A percentile compares a stretch with the other conserved stretches of the same genome.
These are phyloP conservation scores for Amanita subjunquillea DNA, from an alignment of 768 basidiomycete genomes.

Conservation along the genomic window DNA sequence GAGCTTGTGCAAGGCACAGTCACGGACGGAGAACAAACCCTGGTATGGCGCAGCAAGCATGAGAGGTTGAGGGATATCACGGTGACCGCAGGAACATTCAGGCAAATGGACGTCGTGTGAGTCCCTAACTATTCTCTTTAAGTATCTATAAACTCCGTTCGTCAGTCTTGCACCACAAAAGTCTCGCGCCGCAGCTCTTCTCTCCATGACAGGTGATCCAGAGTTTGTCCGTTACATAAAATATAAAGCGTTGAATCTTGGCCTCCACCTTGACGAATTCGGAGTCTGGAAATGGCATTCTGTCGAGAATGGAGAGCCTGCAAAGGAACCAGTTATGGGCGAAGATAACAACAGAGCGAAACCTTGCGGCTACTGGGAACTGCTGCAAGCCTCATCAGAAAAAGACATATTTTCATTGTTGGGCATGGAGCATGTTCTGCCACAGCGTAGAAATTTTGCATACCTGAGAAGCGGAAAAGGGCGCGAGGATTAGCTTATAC, in stretches of 20 bases:
- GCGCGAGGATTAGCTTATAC: background rate
- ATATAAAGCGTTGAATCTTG: constrained; percentile 29
- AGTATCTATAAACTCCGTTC: background rate
- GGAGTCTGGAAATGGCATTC: constrained; percentile 55
- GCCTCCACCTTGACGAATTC: constrained; percentile 46
- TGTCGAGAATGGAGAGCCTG: background rate
- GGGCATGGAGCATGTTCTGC: constrained; percentile 29
- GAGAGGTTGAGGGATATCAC: constrained; percentile 15
- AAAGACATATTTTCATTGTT: constrained; percentile 32
- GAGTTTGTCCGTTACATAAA: constrained; percentile 34
- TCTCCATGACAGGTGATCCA: constrained; percentile 46
- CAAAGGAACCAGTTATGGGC: background rate
- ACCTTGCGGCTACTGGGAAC: constrained; percentile 34
- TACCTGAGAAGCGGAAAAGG: constrained; percentile 7
- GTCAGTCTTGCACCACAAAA: constrained; percentile 35
- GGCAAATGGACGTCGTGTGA: constrained; percentile 27
- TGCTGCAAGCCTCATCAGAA: constrained; percentile 32
- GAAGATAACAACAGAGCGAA: too few relatives aligned
- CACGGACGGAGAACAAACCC: constrained; percentile 12
- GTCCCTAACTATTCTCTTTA: constrained; percentile 7
- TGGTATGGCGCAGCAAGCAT: background rate
- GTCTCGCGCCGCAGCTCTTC: constrained; percentile 39
- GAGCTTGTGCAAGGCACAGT: constrained; percentile 12
- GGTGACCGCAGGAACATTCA: constrained; percentile 24
- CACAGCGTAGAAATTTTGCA: constrained; percentile 27